These are phyloP conservation scores for Mallotus japonicus DNA, from an alignment of 441 rosid genomes.

Conservation along the genomic window DNA sequence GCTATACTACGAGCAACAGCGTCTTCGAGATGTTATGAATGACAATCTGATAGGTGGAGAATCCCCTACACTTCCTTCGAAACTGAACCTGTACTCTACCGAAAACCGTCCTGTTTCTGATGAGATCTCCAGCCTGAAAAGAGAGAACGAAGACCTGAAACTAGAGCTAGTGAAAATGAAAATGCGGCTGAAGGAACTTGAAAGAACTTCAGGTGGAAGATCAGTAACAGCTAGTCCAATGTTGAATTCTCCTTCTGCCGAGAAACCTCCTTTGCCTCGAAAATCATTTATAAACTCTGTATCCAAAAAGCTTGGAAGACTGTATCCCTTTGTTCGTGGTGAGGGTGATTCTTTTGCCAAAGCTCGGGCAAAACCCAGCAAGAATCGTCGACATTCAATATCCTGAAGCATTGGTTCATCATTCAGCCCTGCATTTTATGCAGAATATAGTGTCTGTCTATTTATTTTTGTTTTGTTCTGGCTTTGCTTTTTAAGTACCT, in stretches of 20 bases:
- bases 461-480: neutral
- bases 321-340: constrained; percentile 57
- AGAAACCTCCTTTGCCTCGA: constrained; percentile 76
- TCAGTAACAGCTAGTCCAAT: constrained; percentile 42
- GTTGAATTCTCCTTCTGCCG: constrained; percentile 38
- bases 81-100: constrained; percentile 29
- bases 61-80: constrained; percentile 38
- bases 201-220: constrained; percentile 34
- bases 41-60: constrained; percentile 38
- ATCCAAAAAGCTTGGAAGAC: constrained; percentile 73
- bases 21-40: constrained; percentile 66
- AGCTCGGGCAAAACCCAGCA: constrained; percentile 57
- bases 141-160: constrained; percentile 83
- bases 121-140: constrained; percentile 55
- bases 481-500: constrained; percentile 16
- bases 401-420: constrained; percentile 43
- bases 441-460: neutral
- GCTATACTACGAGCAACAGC: constrained; percentile 88
- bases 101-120: constrained; percentile 50
- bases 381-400: constrained; percentile 83
- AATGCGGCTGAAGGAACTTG: constrained; percentile 73
- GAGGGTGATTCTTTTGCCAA: constrained; percentile 48
- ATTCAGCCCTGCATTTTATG: neutral
- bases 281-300: constrained; percentile 76
- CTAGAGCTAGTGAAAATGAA: constrained; percentile 77